These are phyloP conservation scores for Biscogniauxia mediterranea DNA, from an alignment of 2,329 filamentous ascomycete species.

Conservation along the genomic window DNA sequence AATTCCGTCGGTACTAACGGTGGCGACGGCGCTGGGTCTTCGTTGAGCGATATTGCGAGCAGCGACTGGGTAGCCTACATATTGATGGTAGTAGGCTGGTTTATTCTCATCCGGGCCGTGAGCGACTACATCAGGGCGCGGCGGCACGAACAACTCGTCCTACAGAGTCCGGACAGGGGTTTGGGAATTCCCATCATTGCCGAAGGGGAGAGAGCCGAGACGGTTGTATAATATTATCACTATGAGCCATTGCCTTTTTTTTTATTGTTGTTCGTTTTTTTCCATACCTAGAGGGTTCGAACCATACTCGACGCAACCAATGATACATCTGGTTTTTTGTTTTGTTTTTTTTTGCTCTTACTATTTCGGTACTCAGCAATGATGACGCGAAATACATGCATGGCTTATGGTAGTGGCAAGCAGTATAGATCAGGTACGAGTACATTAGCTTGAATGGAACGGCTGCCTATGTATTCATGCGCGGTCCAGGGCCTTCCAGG, in stretches of 20 bases:
- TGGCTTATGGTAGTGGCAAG: too few species aligned
- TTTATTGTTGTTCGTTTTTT: neutral
- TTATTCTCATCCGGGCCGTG: slow-evolving; percentile 90
- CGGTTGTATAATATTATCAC: slow-evolving; percentile 57
- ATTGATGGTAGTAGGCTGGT: slow-evolving; percentile 97
- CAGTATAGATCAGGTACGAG: too few species aligned
- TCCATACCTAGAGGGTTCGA: neutral
- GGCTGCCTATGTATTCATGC: too few species aligned
- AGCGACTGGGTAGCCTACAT: slow-evolving; percentile 89
- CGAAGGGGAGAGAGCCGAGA: slow-evolving; percentile 76
- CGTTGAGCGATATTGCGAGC: slow-evolving; percentile 60
- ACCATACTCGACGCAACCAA: neutral
- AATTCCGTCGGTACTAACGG: slow-evolving; percentile 51
- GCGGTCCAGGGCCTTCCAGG: too few species aligned
- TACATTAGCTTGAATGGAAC: too few species aligned
- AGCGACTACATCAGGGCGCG: slow-evolving; percentile 86
- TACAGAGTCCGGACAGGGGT: slow-evolving; percentile 89
- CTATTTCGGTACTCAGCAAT: neutral
- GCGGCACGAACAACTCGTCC: slow-evolving; percentile 86
- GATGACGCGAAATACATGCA: neutral
- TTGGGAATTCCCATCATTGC: slow-evolving; percentile 83
- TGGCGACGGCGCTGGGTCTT: slow-evolving; percentile 39
- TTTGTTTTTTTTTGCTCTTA: neutral
- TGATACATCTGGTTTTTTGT: too few species aligned
- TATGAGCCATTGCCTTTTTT: neutral